A percentile compares a stretch with the other conserved stretches of the same genome.
phyloP scores from a whole-genome alignment of 2,329 filamentous ascomycete species.

The Xylaria sp. region DNA sequence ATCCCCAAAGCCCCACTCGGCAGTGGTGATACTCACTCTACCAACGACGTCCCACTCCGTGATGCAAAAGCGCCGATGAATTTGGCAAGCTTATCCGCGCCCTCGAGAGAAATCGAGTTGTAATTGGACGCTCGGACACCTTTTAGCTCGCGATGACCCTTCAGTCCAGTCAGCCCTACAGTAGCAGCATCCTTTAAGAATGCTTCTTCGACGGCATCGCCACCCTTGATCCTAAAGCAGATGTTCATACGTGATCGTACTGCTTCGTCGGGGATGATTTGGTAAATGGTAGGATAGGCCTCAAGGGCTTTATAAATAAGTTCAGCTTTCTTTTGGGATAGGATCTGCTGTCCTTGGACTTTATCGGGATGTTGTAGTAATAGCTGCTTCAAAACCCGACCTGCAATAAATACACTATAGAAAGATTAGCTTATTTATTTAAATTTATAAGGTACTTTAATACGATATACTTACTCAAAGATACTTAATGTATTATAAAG shows the following conservation, averaged over 20 bases:
- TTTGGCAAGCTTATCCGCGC: slow-evolving; percentile 72
- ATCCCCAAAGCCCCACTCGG: too few species aligned
- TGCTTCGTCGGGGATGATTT: slow-evolving; percentile 77
- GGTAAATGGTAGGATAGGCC: slow-evolving; percentile 76
- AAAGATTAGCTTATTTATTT: too few species aligned
- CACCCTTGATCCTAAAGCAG: slow-evolving; percentile 79
- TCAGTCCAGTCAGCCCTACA: slow-evolving; percentile 78
- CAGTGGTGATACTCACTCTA: too few species aligned
- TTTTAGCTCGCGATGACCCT: slow-evolving; percentile 87
- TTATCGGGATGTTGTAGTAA: slow-evolving; percentile 72
- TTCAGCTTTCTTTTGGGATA: slow-evolving; percentile 78
- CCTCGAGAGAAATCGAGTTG: slow-evolving; percentile 79
- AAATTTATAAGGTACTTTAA: neutral
- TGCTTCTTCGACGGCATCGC: slow-evolving; percentile 75
- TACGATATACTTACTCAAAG: slow-evolving; percentile 73
- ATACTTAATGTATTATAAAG: slow-evolving; percentile 97
- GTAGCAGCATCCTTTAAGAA: slow-evolving; percentile 80
- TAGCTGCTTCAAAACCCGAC: slow-evolving; percentile 84
- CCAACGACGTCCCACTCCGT: too few species aligned
- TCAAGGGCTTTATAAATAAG: slow-evolving; percentile 83
- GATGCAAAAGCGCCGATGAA: slow-evolving; percentile 15
- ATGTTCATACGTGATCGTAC: slow-evolving; percentile 93
- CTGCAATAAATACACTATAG: slow-evolving; percentile 82
- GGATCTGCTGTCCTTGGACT: slow-evolving; percentile 78
- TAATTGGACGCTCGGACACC: slow-evolving; percentile 83